phyloP scores from a whole-genome alignment of 2,329 filamentous ascomycete genomes.

The Ophiognomonia clavigignenti-juglandacearum region DNA sequence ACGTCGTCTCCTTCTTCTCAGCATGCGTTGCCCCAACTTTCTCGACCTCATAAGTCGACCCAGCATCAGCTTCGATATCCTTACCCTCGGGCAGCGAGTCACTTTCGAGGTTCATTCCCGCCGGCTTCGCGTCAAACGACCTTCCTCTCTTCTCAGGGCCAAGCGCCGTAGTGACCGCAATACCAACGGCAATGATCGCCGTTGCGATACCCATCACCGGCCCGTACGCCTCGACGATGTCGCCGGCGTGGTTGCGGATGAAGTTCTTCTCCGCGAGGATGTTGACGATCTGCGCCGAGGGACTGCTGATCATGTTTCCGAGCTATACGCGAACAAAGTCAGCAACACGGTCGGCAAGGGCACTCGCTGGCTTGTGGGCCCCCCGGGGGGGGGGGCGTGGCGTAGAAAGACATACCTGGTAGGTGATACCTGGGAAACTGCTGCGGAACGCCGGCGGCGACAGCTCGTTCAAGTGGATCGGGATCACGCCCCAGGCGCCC shows the following conservation, averaged over 20 bases:
- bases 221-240: slow-evolving; percentile 64
- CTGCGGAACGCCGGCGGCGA: slow-evolving; percentile 67
- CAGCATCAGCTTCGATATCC: slow-evolving; percentile 7
- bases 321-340: no score
- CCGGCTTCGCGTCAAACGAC: slow-evolving; percentile 59
- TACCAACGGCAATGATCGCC: slow-evolving; percentile 69
- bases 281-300: slow-evolving; percentile 73
- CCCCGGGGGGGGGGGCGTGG: no score
- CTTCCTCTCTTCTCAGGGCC: slow-evolving; percentile 72
- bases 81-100: slow-evolving; percentile 20
- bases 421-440: slow-evolving; percentile 65
- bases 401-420: no score
- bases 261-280: slow-evolving; percentile 61
- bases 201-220: slow-evolving; percentile 73
- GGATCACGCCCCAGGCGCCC: slow-evolving; percentile 63
- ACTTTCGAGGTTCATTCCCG: slow-evolving; percentile 33
- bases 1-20: slow-evolving; percentile 7
- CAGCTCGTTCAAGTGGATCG: slow-evolving; percentile 70
- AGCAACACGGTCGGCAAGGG: no score
- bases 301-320: slow-evolving; percentile 69
- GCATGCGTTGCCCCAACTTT: not conserved
- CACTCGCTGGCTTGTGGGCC: no score
- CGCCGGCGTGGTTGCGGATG: slow-evolving; percentile 49
- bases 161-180: slow-evolving; percentile 61
- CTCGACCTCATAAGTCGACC: slow-evolving; percentile 2